phyloP scores from a whole-genome alignment of 257 asterid species.

The Scutellaria barbata region DNA sequence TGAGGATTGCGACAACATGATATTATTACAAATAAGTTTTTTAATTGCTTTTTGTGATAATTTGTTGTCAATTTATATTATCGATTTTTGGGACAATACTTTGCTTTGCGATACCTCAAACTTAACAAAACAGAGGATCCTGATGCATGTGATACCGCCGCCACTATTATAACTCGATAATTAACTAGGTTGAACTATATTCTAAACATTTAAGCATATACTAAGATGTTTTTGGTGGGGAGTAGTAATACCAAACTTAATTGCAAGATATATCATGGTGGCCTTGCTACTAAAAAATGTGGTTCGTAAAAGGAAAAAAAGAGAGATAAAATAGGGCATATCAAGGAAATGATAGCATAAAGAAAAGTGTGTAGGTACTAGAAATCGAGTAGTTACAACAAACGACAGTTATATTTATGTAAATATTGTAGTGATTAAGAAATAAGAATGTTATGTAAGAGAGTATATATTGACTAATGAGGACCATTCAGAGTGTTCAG shows the following conservation, averaged over 20 bases:
- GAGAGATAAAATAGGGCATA: not conserved
- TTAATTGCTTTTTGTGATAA: too few species aligned
- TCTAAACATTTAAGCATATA: too few species aligned
- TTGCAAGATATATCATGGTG: not conserved
- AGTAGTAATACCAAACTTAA: not conserved
- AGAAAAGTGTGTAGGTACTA: not conserved
- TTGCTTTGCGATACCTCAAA: too few species aligned
- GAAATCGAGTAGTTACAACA: constrained; percentile 38
- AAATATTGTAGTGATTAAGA: not conserved
- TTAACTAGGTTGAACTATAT: too few species aligned
- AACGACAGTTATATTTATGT: not conserved
- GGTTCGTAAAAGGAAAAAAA: not conserved
- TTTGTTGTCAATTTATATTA: too few species aligned
- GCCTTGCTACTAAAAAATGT: not conserved
- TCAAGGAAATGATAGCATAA: constrained; percentile 15
- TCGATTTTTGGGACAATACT: too few species aligned
- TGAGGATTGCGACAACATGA: too few species aligned
- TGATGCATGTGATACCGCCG: too few species aligned
- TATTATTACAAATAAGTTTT: too few species aligned
- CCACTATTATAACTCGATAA: too few species aligned
- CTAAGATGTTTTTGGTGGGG: too few species aligned
- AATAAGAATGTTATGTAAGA: not conserved
- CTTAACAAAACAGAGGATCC: too few species aligned
- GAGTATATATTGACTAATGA: constrained; percentile 36
- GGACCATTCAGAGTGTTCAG: constrained; percentile 53